Evolutionary conservation across 441 rosid genomes (phyloP).

Genomic region (Theobroma grandiflorum): DNA sequence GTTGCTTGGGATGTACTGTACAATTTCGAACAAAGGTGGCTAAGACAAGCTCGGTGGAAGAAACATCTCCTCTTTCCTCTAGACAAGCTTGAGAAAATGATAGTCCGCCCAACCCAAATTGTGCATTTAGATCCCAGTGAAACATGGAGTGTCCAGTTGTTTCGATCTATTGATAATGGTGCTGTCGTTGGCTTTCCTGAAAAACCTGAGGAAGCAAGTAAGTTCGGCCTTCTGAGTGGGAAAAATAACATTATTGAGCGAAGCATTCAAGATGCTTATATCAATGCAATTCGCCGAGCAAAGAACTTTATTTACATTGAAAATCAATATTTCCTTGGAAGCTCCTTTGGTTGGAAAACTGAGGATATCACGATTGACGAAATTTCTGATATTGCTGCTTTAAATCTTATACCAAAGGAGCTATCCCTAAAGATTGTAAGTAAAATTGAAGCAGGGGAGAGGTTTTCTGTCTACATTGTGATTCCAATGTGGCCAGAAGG

Average conservation of each 20-base stretch:
- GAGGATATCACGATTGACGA: conserved; percentile 31
- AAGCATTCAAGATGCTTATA: conserved; percentile 52
- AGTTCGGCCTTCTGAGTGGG: conserved; percentile 33
- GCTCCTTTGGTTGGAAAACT: conserved; percentile 45
- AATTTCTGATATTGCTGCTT: conserved; percentile 36
- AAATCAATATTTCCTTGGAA: conserved; percentile 50
- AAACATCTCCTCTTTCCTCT: background rate
- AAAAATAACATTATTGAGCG: conserved; percentile 38
- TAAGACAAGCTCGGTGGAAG: conserved; percentile 30
- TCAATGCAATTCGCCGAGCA: conserved; percentile 50
- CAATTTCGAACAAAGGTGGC: conserved; percentile 52
- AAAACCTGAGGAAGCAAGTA: conserved; percentile 21
- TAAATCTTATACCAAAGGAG: conserved; percentile 48
- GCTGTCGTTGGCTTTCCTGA: conserved; percentile 37
- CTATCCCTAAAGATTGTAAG: conserved; percentile 45
- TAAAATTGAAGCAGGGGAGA: conserved; percentile 73
- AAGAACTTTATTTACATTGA: conserved; percentile 51
- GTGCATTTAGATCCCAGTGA: conserved; percentile 28
- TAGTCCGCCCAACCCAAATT: conserved; percentile 21
- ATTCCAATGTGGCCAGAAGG: conserved; percentile 99
- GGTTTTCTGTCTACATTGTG: conserved; percentile 83
- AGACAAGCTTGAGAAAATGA: background rate
- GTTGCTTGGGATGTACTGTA: conserved; percentile 47
- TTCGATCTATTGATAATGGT: conserved; percentile 48
- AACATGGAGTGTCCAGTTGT: conserved; percentile 48